These are phyloP conservation scores for Musa acuminata DNA, from an alignment of 176 grass and related monocot genomes.

Conservation along the genomic window DNA sequence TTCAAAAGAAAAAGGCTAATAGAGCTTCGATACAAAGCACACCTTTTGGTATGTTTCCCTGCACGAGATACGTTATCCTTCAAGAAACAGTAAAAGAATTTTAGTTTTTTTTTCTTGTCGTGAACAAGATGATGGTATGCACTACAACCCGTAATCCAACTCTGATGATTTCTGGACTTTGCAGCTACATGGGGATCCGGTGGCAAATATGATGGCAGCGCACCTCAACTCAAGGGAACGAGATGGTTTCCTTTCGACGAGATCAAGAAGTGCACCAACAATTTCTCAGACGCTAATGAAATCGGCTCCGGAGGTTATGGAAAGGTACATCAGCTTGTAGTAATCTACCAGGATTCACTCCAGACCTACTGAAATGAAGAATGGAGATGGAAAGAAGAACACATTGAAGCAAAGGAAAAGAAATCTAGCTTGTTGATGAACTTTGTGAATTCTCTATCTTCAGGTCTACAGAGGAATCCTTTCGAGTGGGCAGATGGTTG, in stretches of 20 bases:
- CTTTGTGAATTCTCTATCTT: not conserved
- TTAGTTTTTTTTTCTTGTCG: too few relatives aligned
- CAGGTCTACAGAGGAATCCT: conserved; percentile 19
- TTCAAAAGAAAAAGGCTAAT: conserved; percentile 45
- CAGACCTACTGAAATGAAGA: not conserved
- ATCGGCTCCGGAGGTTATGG: conserved; percentile 72
- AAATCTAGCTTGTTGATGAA: too few relatives aligned
- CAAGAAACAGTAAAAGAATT: too few relatives aligned
- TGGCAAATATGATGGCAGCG: conserved; percentile 33
- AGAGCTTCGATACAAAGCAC: conserved; percentile 27
- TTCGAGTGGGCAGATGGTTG: conserved; percentile 9
- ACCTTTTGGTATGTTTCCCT: conserved; percentile 56
- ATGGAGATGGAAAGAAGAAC: conserved; percentile 12
- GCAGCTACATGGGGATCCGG: conserved; percentile 54
- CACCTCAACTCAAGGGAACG: conserved; percentile 51
- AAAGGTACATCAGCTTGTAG: conserved; percentile 36
- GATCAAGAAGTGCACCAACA: conserved; percentile 54
- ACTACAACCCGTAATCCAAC: not conserved
- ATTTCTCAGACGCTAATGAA: conserved; percentile 46
- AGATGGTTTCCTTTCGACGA: conserved; percentile 55
- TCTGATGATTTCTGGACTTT: conserved; percentile 6
- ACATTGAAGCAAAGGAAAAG: not conserved
- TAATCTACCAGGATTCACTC: not conserved
- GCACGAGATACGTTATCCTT: too few relatives aligned
- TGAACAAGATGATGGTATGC: too few relatives aligned